Evolutionary conservation across 164 flowering plant genomes (phyloP), one percentile per base, ranked within the genome.

Genomic region (Platanus orientalis): DNA sequence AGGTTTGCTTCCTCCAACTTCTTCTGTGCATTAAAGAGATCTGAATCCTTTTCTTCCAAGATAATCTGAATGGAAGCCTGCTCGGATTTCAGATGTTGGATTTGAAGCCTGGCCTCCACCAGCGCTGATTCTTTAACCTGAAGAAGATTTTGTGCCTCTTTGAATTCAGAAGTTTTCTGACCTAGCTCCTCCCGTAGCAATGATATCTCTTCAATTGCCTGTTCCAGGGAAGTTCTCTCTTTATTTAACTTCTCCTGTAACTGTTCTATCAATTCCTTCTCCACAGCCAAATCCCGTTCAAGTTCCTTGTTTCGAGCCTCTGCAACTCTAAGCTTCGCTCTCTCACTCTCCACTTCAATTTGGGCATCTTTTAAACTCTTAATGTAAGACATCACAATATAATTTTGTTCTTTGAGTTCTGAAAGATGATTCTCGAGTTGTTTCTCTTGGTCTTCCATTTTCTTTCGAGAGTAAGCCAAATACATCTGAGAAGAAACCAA

Each of bases 101-200:
- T 85, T 73, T 88, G 88, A 52, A 88, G 73, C 73, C 82, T 88
- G 56, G 93, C 86, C 49, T 86, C 91, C 57, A 78, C 91, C 42
- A 86, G 54, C 51, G 85, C 90, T 7, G 81, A 68, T 69, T 89
- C 95, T 70, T 86, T 92, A 24, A 44, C 76, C 67, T 69, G 71
- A 52, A 89, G 84, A 72, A 78, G 78, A 42, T 56, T 73, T 34
- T 72, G 76, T 25, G 71, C 60, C 58, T 78, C 79, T 67, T 49
- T 69, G 60, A 84, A 81, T 63, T 81, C 88, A 32, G 60, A 32
- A 52, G 20, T 80, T 70, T 76, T 90, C 61, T 56, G 60, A 52
- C 77, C 84, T 12, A 92, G 75, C 69, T 81, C 77, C 54, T 78
- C 65, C 58, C 63, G 79, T 10, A 92, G 82, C 30, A 64, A 61